Evolutionary conservation across 768 basidiomycete species (phyloP).

Genomic region (Kwoniella mangroviensis): DNA sequence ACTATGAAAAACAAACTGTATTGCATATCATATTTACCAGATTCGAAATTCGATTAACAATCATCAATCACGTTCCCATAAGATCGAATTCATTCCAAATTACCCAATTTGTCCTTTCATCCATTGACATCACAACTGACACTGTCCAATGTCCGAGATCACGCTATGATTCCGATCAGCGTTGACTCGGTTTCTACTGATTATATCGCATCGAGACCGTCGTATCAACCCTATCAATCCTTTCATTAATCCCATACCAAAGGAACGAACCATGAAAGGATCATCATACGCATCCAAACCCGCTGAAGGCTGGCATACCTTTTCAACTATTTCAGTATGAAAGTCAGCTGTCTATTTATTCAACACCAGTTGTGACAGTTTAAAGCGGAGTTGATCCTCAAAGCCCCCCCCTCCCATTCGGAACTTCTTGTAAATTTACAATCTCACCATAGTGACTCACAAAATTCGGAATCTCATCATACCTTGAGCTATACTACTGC

Average conservation of each 20-base stretch:
- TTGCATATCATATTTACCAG: not conserved
- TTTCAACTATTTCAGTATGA: not conserved
- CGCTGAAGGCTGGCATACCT: constrained; percentile 7
- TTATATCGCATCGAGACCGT: not conserved
- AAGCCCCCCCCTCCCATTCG: not conserved
- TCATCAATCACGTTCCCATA: not conserved
- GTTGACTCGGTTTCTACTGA: not conserved
- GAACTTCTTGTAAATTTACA: not conserved
- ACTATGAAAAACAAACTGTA: not conserved
- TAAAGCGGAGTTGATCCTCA: constrained; percentile 1
- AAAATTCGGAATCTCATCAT: not conserved
- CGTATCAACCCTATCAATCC: not conserved
- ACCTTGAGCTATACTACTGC: not conserved
- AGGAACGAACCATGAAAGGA: constrained; percentile 2
- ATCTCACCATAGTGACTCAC: not conserved
- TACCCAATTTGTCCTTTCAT: not conserved
- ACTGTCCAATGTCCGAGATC: not conserved
- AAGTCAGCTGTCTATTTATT: not conserved
- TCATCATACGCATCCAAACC: not conserved
- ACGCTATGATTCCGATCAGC: not conserved
- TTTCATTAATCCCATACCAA: not conserved
- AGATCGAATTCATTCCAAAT: not conserved
- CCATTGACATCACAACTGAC: not conserved
- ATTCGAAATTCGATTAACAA: not conserved
- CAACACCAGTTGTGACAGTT: constrained; percentile 1